A percentile compares a stretch with the other conserved stretches of the same genome.
Conservation (phyloP, 495 filamentous ascomycete species). For the Sporormia fimetaria region DNA sequence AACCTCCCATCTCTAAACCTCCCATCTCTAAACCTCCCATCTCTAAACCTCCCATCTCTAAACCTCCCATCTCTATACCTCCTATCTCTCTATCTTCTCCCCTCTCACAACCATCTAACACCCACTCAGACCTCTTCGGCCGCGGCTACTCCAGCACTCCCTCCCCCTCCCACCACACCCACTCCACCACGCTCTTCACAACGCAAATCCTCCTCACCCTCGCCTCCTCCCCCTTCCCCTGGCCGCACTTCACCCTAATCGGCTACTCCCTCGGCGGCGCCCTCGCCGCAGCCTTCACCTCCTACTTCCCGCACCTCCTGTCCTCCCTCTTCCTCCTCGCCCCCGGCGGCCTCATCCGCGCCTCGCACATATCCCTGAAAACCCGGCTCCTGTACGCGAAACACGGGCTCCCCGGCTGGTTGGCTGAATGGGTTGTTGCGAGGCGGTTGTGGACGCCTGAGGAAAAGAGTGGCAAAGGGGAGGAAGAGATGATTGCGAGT, state of each 20-base stretch:
- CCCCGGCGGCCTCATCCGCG: conserved; percentile 58
- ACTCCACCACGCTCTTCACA: conserved; percentile 63
- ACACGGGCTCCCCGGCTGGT: conserved; percentile 43
- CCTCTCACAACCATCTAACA: background rate
- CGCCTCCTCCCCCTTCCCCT: conserved; percentile 55
- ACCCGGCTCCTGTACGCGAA: conserved; percentile 51
- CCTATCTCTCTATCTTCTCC: background rate
- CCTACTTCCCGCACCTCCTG: conserved; percentile 56
- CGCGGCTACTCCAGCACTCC: conserved; percentile 68
- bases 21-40: too few species aligned
- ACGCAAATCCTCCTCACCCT: conserved; percentile 63
- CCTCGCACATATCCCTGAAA: conserved; percentile 48
- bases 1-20: too few species aligned
- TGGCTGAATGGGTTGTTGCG: conserved; percentile 44
- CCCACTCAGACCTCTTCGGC: conserved; percentile 68
- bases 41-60: background rate
- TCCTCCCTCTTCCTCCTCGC: conserved; percentile 61
- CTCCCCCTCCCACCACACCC: conserved; percentile 51
- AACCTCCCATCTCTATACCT: background rate
- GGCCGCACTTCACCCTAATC: conserved; percentile 60
- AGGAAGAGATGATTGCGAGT: too few species aligned
- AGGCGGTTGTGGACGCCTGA: conserved; percentile 37
- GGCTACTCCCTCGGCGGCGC: conserved; percentile 83
- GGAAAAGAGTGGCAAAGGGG: conserved; percentile 18
- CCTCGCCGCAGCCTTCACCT: conserved; percentile 62